These are phyloP conservation scores for Xylariaceae sp. DNA, from an alignment of 2,329 filamentous ascomycete genomes.

Conservation along the genomic window DNA sequence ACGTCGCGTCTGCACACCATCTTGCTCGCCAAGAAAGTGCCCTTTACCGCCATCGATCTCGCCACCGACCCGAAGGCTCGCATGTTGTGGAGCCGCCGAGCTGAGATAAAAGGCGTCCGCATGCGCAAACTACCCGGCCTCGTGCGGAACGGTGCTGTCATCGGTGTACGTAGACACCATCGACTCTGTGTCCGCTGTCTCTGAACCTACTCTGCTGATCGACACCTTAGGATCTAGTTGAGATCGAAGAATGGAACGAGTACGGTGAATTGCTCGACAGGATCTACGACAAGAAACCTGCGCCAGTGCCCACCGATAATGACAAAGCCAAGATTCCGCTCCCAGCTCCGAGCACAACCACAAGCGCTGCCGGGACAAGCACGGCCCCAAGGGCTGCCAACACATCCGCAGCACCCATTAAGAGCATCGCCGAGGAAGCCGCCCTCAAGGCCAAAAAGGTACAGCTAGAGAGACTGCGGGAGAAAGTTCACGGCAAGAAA, in stretches of 20 bases:
- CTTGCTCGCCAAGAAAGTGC: conserved; percentile 87
- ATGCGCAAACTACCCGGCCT: conserved; percentile 78
- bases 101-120: conserved; percentile 60
- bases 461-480: conserved; percentile 49
- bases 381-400: conserved; percentile 23
- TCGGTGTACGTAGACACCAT: conserved; percentile 64
- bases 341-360: conserved; percentile 11
- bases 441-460: conserved; percentile 61
- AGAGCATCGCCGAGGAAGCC: conserved; percentile 61
- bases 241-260: conserved; percentile 99
- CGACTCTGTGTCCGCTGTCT: background rate
- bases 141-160: conserved; percentile 78
- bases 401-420: conserved; percentile 36
- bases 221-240: conserved; percentile 69
- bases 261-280: conserved; percentile 93
- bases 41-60: conserved; percentile 88
- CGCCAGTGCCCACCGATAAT: conserved; percentile 26
- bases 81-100: conserved; percentile 81
- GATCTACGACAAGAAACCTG: too few species aligned
- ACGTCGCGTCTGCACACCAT: conserved; percentile 96
- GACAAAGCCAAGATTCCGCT: conserved; percentile 27
- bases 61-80: conserved; percentile 85
- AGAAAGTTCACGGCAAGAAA: conserved; percentile 51
- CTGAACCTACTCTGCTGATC: background rate
- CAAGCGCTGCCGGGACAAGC: conserved; percentile 9